These are phyloP conservation scores for Cercospora sojina DNA, from an alignment of 2,329 filamentous ascomycete species.

Conservation along the genomic window DNA sequence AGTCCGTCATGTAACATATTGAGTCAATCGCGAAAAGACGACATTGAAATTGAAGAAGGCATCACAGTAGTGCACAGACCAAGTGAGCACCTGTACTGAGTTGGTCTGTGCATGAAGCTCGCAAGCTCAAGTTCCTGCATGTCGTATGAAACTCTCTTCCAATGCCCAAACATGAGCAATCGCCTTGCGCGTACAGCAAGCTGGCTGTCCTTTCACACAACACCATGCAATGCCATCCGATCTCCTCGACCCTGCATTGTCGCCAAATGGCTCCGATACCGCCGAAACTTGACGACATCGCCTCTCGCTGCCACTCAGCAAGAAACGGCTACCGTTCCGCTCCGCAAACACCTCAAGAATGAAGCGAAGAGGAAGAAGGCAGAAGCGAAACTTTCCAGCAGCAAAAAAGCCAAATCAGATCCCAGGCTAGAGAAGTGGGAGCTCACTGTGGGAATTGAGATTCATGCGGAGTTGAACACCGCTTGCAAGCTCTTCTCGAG, in stretches of 20 bases:
- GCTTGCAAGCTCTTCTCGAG: slow-evolving; percentile 83
- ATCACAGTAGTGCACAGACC: not conserved
- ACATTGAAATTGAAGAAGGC: not conserved
- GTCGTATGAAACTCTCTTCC: not conserved
- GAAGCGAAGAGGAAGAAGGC: slow-evolving; percentile 38
- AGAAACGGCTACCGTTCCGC: slow-evolving; percentile 32
- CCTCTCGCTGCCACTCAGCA: slow-evolving; percentile 17
- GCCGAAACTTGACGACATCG: slow-evolving; percentile 28
- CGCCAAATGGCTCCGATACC: slow-evolving; percentile 34
- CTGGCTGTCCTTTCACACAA: not conserved
- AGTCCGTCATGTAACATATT: not conserved
- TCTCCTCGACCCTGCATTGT: slow-evolving; percentile 32
- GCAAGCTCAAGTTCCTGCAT: not conserved
- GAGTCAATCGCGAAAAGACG: not conserved
- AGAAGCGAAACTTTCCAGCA: slow-evolving; percentile 15
- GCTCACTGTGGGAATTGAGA: slow-evolving; percentile 92
- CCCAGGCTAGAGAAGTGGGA: slow-evolving; percentile 67
- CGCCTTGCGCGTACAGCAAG: not conserved
- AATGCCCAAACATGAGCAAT: slow-evolving; percentile 10
- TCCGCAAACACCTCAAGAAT: slow-evolving; percentile 45
- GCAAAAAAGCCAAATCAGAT: slow-evolving; percentile 21
- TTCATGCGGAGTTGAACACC: slow-evolving; percentile 94
- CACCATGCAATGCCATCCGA: slow-evolving; percentile 1
- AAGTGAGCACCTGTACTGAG: not conserved
- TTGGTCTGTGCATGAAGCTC: not conserved